Percentiles rank a stretch among this genome's conserved stretches.
phyloP scores from a whole-genome alignment of 306 rosid genomes.

The Trifolium fragiferum region DNA sequence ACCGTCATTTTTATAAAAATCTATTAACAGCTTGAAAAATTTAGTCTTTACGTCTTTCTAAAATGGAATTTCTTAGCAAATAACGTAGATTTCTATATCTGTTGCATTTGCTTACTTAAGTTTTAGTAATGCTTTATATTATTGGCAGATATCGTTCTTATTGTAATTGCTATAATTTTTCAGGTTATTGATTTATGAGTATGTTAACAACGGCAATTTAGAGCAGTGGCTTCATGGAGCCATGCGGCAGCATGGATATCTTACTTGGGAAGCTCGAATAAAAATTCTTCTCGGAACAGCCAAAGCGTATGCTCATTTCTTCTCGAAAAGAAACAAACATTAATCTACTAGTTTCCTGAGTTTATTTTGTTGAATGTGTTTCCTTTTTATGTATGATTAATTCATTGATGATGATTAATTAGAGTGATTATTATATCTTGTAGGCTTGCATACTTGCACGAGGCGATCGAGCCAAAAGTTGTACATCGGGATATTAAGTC shows the following conservation, averaged over 20 bases:
- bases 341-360: conserved; percentile 15
- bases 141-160: conserved; percentile 12
- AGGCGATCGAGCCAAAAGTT: conserved; percentile 47
- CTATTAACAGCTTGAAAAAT: conserved; percentile 18
- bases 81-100: not conserved
- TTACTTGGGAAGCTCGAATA: conserved; percentile 83
- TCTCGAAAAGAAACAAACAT: not conserved
- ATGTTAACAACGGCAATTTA: conserved; percentile 51
- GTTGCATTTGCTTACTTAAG: too few relatives aligned
- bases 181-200: conserved; percentile 80
- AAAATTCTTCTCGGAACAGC: conserved; percentile 84
- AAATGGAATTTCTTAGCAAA: conserved; percentile 10
- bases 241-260: conserved; percentile 75
- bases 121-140: not conserved
- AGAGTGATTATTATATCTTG: conserved; percentile 37
- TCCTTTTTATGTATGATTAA: conserved; percentile 9
- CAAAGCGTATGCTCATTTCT: conserved; percentile 65
- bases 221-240: conserved; percentile 60
- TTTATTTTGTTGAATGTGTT: conserved; percentile 24
- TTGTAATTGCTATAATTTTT: conserved; percentile 39
- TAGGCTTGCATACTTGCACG: conserved; percentile 81
- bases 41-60: not conserved
- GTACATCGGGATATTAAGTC: conserved; percentile 49
- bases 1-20: not conserved
- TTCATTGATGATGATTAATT: not conserved